Evolutionary conservation across 805 yeast species (phyloP).

Genomic region (Candida vartiovaarae): DNA sequence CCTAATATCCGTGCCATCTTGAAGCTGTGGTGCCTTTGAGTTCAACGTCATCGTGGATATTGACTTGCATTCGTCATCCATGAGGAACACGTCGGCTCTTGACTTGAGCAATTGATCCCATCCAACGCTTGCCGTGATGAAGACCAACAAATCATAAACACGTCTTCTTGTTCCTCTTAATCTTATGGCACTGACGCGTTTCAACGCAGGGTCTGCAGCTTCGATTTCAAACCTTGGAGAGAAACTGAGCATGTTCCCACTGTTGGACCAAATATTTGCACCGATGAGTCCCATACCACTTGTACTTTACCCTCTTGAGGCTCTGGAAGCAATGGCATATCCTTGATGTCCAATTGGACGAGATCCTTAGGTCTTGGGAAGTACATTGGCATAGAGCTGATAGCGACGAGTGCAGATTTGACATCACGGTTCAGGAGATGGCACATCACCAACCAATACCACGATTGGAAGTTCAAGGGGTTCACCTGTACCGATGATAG

Average conservation of each 20-base stretch:
- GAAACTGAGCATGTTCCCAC: constrained; percentile 19
- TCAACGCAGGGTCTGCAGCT: constrained; percentile 39
- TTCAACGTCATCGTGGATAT: constrained; percentile 19
- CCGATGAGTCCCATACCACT: constrained; percentile 35
- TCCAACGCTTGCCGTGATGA: constrained; percentile 61
- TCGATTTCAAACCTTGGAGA: constrained; percentile 28
- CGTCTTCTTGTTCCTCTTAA: constrained; percentile 46
- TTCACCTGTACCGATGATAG: constrained; percentile 52
- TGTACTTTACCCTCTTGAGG: constrained; percentile 49
- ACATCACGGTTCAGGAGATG: constrained; percentile 51
- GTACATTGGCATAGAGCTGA: constrained; percentile 74
- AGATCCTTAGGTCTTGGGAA: constrained; percentile 34
- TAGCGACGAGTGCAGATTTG: constrained; percentile 52
- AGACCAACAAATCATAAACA: constrained; percentile 67
- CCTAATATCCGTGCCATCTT: constrained; percentile 9
- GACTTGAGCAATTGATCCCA: constrained; percentile 72
- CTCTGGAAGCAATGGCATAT: constrained; percentile 38
- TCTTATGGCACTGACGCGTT: constrained; percentile 43
- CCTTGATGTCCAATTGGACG: constrained; percentile 36
- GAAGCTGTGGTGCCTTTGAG: constrained; percentile 1
- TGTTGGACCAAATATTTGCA: constrained; percentile 21
- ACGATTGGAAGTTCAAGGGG: constrained; percentile 71
- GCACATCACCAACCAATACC: constrained; percentile 59
- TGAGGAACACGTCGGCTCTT: constrained; percentile 69
- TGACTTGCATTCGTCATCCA: constrained; percentile 62